Conservation (phyloP, 208 protist genomes). For the Acanthamoeba triangularis region DNA sequence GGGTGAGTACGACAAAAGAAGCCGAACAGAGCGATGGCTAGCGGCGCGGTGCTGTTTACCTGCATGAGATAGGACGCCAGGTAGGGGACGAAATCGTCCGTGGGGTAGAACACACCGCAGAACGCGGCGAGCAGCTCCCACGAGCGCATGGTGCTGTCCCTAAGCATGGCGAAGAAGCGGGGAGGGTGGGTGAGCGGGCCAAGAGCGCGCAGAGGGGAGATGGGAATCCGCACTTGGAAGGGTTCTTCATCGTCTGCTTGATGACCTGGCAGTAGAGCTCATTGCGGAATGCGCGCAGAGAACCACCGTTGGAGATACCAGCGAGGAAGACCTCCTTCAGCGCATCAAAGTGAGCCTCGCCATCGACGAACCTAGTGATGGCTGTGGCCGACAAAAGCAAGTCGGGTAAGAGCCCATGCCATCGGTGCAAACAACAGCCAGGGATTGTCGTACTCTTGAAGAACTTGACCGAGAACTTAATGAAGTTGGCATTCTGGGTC, state of each 20-base stretch:
- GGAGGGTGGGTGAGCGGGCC: no score
- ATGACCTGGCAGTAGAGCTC: conserved; percentile 56
- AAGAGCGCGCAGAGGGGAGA: neutral
- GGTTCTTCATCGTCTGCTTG: conserved; percentile 57
- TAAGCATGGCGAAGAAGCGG: neutral
- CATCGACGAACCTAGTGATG: conserved; percentile 35
- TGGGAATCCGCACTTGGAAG: neutral
- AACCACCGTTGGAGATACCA: neutral
- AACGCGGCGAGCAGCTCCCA: conserved; percentile 15
- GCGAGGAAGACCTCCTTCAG: conserved; percentile 14
- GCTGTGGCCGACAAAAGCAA: neutral
- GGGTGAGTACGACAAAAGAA: neutral
- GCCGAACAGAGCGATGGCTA: no score
- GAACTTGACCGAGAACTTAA: conserved; percentile 30
- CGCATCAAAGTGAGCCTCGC: neutral
- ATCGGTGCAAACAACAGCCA: no score
- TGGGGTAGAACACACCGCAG: conserved; percentile 38
- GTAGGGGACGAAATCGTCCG: conserved; percentile 29
- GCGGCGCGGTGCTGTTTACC: neutral
- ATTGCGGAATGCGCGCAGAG: neutral
- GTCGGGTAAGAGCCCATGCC: no score
- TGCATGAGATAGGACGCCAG: neutral
- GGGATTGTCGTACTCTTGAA: conserved; percentile 42
- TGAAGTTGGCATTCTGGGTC: neutral
- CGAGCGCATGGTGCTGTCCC: neutral